Evolutionary conservation across 257 asterid genomes (phyloP), one percentile per base, ranked within the genome.

Genomic region (Knoxia roxburghii): DNA sequence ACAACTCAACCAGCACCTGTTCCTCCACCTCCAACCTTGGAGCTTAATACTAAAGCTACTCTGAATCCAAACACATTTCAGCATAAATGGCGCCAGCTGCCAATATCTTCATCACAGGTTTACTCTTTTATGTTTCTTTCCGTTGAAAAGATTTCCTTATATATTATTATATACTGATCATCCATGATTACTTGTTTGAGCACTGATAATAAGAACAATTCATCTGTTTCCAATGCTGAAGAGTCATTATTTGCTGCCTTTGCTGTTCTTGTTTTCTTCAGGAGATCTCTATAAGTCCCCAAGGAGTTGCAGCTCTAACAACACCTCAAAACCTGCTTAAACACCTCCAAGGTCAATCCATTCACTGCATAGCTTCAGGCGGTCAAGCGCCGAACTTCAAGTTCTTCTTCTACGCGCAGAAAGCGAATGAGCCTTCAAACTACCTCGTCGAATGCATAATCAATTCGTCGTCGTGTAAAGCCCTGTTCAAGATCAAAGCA

Each of bases 81-180:
- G 95, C 96, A 86, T 86, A 93, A 88, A 80, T 90, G 99, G 99
- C 94, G 97, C 66, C 96, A 88, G 68, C 81, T 86, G 20, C 90
- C 94, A 54, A 82, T 85, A 61, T 83, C 92, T 20, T 11, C 78
- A 49, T 81, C 92, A 50, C 94, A 87, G 95, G 98, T 87, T 76
- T 37, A 43, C 57, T 51, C 66, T 37, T 70, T 46, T 24, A 26
- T 39, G 65, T 67, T 73, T 56, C 55, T 39, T 68, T 68, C 23
- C 29, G n/a, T 5, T 9, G 5, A 43, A 5, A 41, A 6, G 46
- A 45, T 45, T 45, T 45, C 20, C 50, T 45, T 18, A 20, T n/a
- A n/a, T n/a, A n/a, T n/a, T n/a, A n/a, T n/a, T n/a, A n/a, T n/a
- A n/a, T n/a, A n/a, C n/a, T n/a, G n/a, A n/a, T n/a, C n/a, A n/a